These are phyloP conservation scores for Ostreobium quekettii DNA, from an alignment of 139 green algal genomes.

Conservation along the genomic window DNA sequence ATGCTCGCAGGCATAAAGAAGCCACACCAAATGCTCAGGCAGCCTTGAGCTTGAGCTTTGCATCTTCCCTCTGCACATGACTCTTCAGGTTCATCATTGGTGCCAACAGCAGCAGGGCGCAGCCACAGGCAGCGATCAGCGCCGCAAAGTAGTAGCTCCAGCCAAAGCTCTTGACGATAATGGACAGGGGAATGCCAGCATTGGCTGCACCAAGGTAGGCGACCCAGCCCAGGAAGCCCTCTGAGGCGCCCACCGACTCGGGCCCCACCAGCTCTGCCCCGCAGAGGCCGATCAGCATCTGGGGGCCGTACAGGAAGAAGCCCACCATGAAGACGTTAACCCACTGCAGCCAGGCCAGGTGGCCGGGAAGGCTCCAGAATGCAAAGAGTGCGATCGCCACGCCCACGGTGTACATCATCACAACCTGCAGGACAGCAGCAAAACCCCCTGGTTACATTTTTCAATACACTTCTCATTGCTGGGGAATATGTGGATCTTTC, in stretches of 20 bases:
- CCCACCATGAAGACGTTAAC: conserved; percentile 82
- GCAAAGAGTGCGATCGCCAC: conserved; percentile 53
- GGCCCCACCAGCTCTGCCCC: conserved; percentile 88
- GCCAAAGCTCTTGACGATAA: conserved; percentile 87
- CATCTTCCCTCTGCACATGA: conserved; percentile 60
- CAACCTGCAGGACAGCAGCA: conserved; percentile 33
- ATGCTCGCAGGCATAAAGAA: too few relatives aligned
- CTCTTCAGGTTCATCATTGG: conserved; percentile 82
- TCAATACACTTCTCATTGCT: too few relatives aligned
- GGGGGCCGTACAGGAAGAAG: conserved; percentile 78
- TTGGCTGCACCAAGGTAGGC: conserved; percentile 39
- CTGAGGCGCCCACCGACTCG: conserved; percentile 71
- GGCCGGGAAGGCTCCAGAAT: conserved; percentile 55
- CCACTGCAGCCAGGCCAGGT: conserved; percentile 62
- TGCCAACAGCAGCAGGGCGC: conserved; percentile 75
- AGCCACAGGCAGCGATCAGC: conserved; percentile 66
- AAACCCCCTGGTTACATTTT: too few relatives aligned
- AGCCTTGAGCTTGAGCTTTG: conserved; percentile 14
- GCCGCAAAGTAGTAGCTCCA: conserved; percentile 84
- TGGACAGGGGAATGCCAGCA: conserved; percentile 76
- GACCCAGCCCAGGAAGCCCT: conserved; percentile 56
- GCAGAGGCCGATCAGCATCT: conserved; percentile 96
- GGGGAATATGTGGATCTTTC: too few relatives aligned
- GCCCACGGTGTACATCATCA: conserved; percentile 73
- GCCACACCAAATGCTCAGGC: too few relatives aligned